A percentile compares a stretch with the other conserved stretches of the same genome.
Evolutionary conservation across 2,329 filamentous ascomycete species (phyloP).

Genomic region (Cadophora luteo-olivacea): DNA sequence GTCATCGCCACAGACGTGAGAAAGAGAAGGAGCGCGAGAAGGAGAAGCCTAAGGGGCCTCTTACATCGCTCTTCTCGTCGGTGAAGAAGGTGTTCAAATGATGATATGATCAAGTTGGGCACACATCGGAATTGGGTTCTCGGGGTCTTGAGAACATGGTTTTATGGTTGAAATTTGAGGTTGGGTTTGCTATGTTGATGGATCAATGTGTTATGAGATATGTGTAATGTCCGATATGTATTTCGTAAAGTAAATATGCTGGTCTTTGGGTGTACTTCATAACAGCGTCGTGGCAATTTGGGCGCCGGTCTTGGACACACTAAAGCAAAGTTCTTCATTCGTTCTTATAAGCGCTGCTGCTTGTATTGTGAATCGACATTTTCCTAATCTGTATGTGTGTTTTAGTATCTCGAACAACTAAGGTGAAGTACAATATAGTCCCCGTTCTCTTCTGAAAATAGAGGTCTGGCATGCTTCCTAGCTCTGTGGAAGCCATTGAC

Average conservation of each 20-base stretch:
- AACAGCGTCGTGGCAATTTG: background rate
- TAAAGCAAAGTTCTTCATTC: background rate
- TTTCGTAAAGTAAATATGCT: slow-evolving; percentile 28
- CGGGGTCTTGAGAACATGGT: background rate
- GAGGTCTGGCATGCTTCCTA: no score
- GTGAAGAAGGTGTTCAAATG: slow-evolving; percentile 35
- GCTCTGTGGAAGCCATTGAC: no score
- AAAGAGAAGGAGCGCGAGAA: slow-evolving; percentile 25
- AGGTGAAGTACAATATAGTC: no score
- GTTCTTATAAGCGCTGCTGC: background rate
- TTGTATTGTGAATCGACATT: no score
- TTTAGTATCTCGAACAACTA: no score
- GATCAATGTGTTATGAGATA: slow-evolving; percentile 27
- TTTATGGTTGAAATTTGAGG: background rate
- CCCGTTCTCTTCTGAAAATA: no score
- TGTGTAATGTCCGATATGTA: slow-evolving; percentile 30
- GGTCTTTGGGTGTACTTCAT: background rate
- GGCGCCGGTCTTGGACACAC: background rate
- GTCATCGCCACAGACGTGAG: slow-evolving; percentile 29
- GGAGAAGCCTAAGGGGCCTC: slow-evolving; percentile 30
- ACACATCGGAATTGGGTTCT: slow-evolving; percentile 16
- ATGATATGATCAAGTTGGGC: slow-evolving; percentile 19
- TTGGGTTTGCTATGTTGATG: slow-evolving; percentile 10
- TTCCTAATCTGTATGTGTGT: no score
- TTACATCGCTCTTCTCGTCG: slow-evolving; percentile 32